Evolutionary conservation across 2,329 filamentous ascomycete species (phyloP).

Genomic region (Aspergillus uvarum): DNA sequence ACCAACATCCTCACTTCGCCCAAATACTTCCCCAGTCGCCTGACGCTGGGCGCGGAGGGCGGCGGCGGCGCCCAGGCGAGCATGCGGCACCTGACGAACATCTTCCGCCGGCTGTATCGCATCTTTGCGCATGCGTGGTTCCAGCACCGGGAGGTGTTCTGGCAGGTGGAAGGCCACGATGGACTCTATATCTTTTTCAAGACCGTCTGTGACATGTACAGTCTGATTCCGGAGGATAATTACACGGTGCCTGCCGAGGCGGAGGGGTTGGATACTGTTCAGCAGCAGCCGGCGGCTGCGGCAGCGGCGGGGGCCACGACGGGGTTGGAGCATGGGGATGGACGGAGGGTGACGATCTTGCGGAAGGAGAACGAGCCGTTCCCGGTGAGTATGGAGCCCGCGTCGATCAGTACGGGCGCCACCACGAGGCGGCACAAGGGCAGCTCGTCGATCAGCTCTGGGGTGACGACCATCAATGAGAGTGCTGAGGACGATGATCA

Average conservation of each 20-base stretch:
- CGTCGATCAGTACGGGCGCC: conserved; percentile 56
- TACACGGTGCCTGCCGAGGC: conserved; percentile 94
- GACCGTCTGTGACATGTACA: conserved; percentile 90
- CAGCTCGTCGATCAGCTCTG: conserved; percentile 74
- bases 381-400: conserved; percentile 37
- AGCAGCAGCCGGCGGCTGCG: conserved; percentile 8
- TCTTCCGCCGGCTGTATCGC: conserved; percentile 88
- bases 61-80: conserved; percentile 46
- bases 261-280: conserved; percentile 68
- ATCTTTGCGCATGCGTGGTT: conserved; percentile 99
- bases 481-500: conserved; percentile 70
- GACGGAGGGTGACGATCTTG: conserved; percentile 38
- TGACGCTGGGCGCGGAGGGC: conserved; percentile 56
- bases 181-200: conserved; percentile 97
- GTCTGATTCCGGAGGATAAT: conserved; percentile 85
- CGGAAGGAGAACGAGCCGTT: conserved; percentile 34
- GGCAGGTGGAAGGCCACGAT: conserved; percentile 86
- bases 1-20: conserved; percentile 90
- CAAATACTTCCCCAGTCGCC: conserved; percentile 89
- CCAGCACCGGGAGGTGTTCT: conserved; percentile 92
- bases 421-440: conserved; percentile 83
- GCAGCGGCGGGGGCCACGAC: conserved; percentile 14
- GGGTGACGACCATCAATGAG: conserved; percentile 79
- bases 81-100: conserved; percentile 76
- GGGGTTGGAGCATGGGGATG: conserved; percentile 26